Percentiles rank a stretch among this genome's conserved stretches.
These are phyloP conservation scores for Ceratocystis albifundus DNA, from an alignment of 2,329 filamentous ascomycete genomes.

Conservation along the genomic window DNA sequence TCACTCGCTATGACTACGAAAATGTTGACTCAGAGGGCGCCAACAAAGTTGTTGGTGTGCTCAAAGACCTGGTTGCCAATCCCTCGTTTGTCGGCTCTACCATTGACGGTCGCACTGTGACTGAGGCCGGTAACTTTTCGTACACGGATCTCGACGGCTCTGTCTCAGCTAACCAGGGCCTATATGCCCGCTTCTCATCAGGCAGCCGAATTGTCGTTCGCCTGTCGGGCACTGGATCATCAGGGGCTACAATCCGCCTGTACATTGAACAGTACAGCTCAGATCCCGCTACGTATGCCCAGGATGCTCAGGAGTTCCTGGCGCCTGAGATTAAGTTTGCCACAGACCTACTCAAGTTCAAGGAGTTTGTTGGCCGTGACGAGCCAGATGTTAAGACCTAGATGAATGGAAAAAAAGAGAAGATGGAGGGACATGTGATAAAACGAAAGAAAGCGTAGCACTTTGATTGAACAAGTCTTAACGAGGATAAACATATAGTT, in stretches of 20 bases:
- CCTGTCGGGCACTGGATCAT: conserved; percentile 87
- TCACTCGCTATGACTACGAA: conserved; percentile 98
- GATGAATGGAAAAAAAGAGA: neutral
- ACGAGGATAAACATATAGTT: conserved; percentile 1
- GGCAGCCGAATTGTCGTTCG: conserved; percentile 92
- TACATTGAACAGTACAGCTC: conserved; percentile 94
- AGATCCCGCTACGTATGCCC: conserved; percentile 63
- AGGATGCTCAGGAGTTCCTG: conserved; percentile 88
- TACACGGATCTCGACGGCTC: conserved; percentile 98
- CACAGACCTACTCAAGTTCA: conserved; percentile 75
- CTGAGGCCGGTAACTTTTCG: conserved; percentile 87
- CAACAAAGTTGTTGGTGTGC: conserved; percentile 73
- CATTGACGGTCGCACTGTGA: conserved; percentile 68
- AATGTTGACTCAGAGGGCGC: conserved; percentile 84
- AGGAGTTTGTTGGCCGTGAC: conserved; percentile 83
- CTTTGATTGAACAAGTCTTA: conserved; percentile 34
- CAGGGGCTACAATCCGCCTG: conserved; percentile 87
- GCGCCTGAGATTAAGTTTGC: conserved; percentile 80
- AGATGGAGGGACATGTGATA: neutral
- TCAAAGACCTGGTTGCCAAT: conserved; percentile 67
- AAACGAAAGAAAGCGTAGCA: conserved; percentile 30
- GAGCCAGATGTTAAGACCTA: conserved; percentile 95
- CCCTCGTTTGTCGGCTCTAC: conserved; percentile 68
- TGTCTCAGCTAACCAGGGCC: conserved; percentile 87
- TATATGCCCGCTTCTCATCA: conserved; percentile 88